Evolutionary conservation across 108 stramenopile genomes (phyloP), one percentile per base, ranked within the genome.

Genomic region (Cyclotella baltica): DNA sequence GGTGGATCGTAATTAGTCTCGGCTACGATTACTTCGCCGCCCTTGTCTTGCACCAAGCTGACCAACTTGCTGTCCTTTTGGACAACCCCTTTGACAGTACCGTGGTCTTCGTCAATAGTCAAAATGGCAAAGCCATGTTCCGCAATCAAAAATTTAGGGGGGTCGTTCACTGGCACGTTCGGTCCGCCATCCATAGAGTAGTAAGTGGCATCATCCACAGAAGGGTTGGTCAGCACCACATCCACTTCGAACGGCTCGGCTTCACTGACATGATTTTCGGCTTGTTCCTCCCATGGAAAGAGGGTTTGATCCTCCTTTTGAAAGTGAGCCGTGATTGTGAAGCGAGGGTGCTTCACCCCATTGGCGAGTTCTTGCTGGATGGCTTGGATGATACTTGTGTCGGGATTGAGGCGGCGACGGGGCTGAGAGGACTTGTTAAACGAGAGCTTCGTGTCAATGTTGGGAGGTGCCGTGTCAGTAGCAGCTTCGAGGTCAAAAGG

Each of bases 41-140:
- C 67, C 15, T 30, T 4, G n/a, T 4, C 0, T 52, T 67, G 67
- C 29, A 33, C 50, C 50, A 50, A 50, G 29, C 52, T 67, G 48
- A 67, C 48, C 16, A 52, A 15, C 18, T n/a, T 33, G 13, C 28
- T 25, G 10, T 67, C 22, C n/a, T 52, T 52, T 34, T 67, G 48
- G 18, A 52, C 50, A 25, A 67, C 33, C 10, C 67, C 67, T 10
- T 30, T n/a, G 1, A 67, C 67, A n/a, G 48, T 25, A 8, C 51
- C 33, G 11, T 18, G 23, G 1, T 35, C 13, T 38, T 22, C 67
- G 19, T 67, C 50, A 19, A 67, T 50, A 2, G 48, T 16, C 8
- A 67, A 50, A 29, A 67, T 50, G 48, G 67, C 67, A 38, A 67
- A 67, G 28, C n/a, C n/a, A 10, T 10, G 18, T 4, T 52, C 51